Conservation (phyloP, 2,329 filamentous ascomycete species). For the Penicillium sp. region DNA sequence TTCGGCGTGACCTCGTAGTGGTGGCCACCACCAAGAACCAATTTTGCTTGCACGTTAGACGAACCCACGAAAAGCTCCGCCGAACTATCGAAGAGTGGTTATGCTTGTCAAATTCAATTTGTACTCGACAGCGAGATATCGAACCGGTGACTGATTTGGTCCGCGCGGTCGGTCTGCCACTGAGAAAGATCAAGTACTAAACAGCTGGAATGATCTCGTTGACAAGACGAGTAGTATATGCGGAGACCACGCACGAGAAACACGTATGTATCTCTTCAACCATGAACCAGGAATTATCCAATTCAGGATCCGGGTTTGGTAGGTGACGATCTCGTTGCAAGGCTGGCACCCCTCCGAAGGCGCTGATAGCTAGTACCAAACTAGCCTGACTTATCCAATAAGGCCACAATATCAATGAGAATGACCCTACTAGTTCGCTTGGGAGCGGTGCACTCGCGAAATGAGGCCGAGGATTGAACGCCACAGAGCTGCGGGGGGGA, state of each 20-base stretch:
- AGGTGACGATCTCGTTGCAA: neutral
- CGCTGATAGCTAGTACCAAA: constrained; percentile 6
- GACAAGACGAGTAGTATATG: neutral
- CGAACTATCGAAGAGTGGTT: neutral
- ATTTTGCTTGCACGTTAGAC: neutral
- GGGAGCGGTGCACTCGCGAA: neutral
- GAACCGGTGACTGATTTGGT: neutral
- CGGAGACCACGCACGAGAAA: too few species aligned
- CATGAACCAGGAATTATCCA: neutral
- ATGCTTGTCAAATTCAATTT: neutral
- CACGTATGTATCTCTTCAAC: neutral
- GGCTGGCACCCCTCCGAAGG: constrained; percentile 1
- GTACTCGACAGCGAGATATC: constrained; percentile 7
- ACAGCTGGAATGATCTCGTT: constrained; percentile 4
- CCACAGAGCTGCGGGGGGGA: neutral
- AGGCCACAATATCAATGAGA: constrained; percentile 13
- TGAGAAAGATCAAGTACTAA: neutral
- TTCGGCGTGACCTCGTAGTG: constrained; percentile 7
- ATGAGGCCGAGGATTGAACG: neutral
- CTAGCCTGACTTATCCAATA: constrained; percentile 9
- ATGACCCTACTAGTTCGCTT: constrained; percentile 6
- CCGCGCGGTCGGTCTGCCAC: neutral
- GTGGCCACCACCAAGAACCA: constrained; percentile 2
- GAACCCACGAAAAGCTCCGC: constrained; percentile 1
- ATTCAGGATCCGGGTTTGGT: neutral